Base-by-base conservation (phyloP, 768 basidiomycete species). In the Ramaria sp. region DNA sequence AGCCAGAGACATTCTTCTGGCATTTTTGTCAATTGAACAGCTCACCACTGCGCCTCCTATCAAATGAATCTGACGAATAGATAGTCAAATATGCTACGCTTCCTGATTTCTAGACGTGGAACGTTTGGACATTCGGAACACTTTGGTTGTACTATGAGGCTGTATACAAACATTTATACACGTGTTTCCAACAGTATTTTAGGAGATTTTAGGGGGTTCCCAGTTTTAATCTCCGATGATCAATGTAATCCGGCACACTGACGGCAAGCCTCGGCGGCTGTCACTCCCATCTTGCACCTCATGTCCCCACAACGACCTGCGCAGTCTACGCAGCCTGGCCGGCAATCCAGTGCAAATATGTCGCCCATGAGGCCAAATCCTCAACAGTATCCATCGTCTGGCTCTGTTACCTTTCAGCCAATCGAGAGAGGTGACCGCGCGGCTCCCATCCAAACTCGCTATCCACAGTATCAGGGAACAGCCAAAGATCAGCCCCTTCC, bases 351-450 rank as follows among this genome's bases (percentile, higher is more conserved):
- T 37, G 17, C 38, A 38, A 57, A 45, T 50, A 45, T 54, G 41
- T 30, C 48, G 17, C 34, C 45, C 46, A 20, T 20, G 19, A 47
- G 56, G 24, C 61, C 59, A 42, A 4, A 17, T 22, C 53, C 53
- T 22, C 58, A 57, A 34, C 57, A 45, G 39, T 41, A 45, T 20
- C 39, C 53, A 15, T 59, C 60, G 10, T 49, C 60, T 38, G 55
- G 55, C 34, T 57, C 55, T 24, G 83, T 91, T 24, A 83, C 84
- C 37, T 91, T 91, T 66, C 82, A 83, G 68, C 75, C 74, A 55
- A 73, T 62, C 17, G 88, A 90, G 66, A 78, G 77, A 65, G 87
- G 87, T 49, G 86, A 88, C 70, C 78, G 86, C 54, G 75, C 72
- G 22, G 75, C 72, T 7, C 70, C 75, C 12, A 70, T 87, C 34